A percentile compares a stretch with the other conserved stretches of the same genome.
These are phyloP conservation scores for Saccharomycopsis javanensis DNA, from an alignment of 805 yeast species.

Conservation along the genomic window DNA sequence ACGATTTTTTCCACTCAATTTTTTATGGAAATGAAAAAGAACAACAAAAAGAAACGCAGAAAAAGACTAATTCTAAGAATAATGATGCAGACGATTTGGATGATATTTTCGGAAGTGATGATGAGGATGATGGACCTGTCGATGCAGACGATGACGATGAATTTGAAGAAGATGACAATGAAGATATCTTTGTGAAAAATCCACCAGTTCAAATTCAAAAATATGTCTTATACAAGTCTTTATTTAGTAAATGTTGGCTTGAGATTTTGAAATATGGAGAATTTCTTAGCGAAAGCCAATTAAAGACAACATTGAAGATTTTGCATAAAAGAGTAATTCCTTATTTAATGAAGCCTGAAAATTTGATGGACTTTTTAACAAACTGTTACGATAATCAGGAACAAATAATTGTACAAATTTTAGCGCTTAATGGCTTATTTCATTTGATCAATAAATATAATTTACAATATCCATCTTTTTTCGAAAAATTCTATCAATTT, in stretches of 20 bases:
- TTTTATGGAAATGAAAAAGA: slow-evolving; percentile 10
- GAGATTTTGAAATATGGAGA: slow-evolving; percentile 41
- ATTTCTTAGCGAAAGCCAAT: slow-evolving; percentile 38
- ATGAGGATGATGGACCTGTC: slow-evolving; percentile 5
- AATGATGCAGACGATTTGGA: slow-evolving; percentile 15
- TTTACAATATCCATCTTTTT: slow-evolving; percentile 88
- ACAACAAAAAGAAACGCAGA: not conserved
- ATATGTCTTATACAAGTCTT: slow-evolving; percentile 41
- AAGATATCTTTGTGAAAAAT: slow-evolving; percentile 32
- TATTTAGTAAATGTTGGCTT: slow-evolving; percentile 65
- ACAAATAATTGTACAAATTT: slow-evolving; percentile 44
- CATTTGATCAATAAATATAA: slow-evolving; percentile 73
- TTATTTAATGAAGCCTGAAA: slow-evolving; percentile 64
- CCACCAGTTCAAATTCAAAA: slow-evolving; percentile 39
- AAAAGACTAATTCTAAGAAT: not conserved
- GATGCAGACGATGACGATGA: slow-evolving; percentile 22
- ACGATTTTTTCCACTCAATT: slow-evolving; percentile 25
- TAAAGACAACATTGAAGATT: slow-evolving; percentile 57
- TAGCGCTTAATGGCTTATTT: slow-evolving; percentile 82
- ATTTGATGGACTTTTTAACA: slow-evolving; percentile 87
- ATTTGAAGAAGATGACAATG: slow-evolving; percentile 25
- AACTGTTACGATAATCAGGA: slow-evolving; percentile 42
- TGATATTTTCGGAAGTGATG: slow-evolving; percentile 3
- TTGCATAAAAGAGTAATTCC: slow-evolving; percentile 84
- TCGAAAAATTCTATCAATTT: slow-evolving; percentile 67